These are phyloP conservation scores for Lentithecium fluviatile DNA, from an alignment of 495 filamentous ascomycete species.

Conservation along the genomic window DNA sequence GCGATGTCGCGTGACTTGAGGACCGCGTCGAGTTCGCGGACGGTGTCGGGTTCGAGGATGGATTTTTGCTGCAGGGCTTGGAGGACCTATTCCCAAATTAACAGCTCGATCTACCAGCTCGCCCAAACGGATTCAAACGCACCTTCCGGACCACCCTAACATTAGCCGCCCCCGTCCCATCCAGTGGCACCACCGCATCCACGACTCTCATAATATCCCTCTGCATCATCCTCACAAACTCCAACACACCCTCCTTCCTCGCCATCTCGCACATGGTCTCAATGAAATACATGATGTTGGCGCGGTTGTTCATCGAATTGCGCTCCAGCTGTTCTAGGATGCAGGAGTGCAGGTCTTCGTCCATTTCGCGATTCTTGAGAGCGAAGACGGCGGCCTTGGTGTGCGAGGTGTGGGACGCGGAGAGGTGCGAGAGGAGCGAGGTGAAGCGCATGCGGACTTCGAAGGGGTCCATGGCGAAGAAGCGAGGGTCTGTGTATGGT, in stretches of 20 bases:
- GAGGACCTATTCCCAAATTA: constrained; percentile 55
- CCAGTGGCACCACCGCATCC: constrained; percentile 81
- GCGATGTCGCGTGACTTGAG: constrained; percentile 68
- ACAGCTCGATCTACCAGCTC: no score
- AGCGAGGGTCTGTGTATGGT: no score
- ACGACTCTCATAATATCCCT: constrained; percentile 86
- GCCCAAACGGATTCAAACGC: no score
- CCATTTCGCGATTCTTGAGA: constrained; percentile 84
- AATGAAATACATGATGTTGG: constrained; percentile 99
- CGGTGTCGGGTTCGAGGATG: constrained; percentile 65
- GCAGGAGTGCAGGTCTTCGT: constrained; percentile 95
- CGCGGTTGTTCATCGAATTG: constrained; percentile 92
- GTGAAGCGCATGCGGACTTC: constrained; percentile 98
- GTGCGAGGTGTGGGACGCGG: constrained; percentile 80
- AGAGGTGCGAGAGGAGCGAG: constrained; percentile 78
- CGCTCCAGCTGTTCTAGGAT: constrained; percentile 92
- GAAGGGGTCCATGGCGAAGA: constrained; percentile 89
- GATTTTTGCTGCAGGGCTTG: constrained; percentile 64
- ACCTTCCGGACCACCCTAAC: constrained; percentile 86
- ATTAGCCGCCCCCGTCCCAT: constrained; percentile 89
- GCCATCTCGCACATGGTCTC: constrained; percentile 91
- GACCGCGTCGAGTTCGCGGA: constrained; percentile 74
- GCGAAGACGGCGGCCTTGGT: constrained; percentile 95
- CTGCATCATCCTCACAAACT: constrained; percentile 91
- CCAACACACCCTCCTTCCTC: constrained; percentile 65